A percentile compares a stretch with the other conserved stretches of the same genome.
phyloP scores from a whole-genome alignment of 805 yeast species.

The Monosporozyma aerobia region DNA sequence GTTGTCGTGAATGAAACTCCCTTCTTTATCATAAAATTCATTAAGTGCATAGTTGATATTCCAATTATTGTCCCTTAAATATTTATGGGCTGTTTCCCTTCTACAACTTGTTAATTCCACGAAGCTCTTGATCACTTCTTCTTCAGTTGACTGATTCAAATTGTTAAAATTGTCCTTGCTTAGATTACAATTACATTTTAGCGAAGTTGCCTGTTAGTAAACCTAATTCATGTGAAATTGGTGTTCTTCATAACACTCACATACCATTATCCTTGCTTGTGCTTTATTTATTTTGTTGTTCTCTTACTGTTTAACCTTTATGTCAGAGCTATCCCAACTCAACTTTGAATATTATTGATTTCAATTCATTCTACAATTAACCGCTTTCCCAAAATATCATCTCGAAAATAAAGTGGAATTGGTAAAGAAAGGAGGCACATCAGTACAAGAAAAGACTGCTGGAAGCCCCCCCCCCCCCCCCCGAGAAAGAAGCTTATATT shows the following conservation, averaged over 20 bases:
- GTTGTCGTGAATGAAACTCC: conserved; percentile 10
- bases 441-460: neutral
- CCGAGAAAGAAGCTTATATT: neutral
- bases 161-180: neutral
- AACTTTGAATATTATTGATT: neutral
- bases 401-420: neutral
- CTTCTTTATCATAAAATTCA: conserved; percentile 27
- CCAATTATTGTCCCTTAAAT: conserved; percentile 21
- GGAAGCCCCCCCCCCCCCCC: too few relatives aligned
- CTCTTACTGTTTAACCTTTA: neutral
- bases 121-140: conserved; percentile 12
- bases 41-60: conserved; percentile 25
- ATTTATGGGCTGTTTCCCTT: conserved; percentile 14
- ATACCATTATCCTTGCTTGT: neutral
- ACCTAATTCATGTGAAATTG: neutral
- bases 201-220: neutral
- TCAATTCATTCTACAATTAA: neutral
- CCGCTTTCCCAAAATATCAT: neutral
- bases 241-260: neutral
- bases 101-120: conserved; percentile 19
- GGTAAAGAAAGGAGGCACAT: neutral
- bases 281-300: neutral
- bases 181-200: neutral
- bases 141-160: conserved; percentile 1
- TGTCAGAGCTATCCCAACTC: neutral